Percentiles rank a stretch among this genome's conserved stretches.
Conservation (phyloP, 2,329 filamentous ascomycete species). For the Sclerotinia sclerotiorum region DNA sequence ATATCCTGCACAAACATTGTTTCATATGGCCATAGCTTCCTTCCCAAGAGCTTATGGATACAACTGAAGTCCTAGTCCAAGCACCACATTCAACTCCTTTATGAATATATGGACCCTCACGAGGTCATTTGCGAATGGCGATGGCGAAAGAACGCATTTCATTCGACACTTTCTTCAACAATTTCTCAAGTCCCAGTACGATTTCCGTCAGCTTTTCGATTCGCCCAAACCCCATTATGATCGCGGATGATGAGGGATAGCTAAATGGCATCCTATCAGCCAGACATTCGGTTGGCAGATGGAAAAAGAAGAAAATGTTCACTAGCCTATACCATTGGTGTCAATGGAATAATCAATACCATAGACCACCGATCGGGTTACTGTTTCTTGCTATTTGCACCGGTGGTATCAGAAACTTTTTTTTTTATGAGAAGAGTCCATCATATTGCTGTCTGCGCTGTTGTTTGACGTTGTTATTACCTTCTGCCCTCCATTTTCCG, state of each 20-base stretch:
- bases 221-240: neutral
- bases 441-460: neutral
- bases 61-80: neutral
- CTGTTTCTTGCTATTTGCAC: neutral
- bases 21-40: neutral
- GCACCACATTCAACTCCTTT: too few species aligned
- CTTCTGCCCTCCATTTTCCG: neutral
- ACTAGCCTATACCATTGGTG: neutral
- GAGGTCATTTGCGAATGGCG: neutral
- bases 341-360: neutral
- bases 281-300: neutral
- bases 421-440: neutral
- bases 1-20: too few species aligned
- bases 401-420: neutral
- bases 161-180: too few species aligned
- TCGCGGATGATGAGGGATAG: neutral
- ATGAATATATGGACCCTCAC: neutral
- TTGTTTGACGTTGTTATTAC: neutral
- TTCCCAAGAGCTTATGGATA: neutral
- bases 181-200: neutral
- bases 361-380: neutral
- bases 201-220: neutral
- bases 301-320: neutral
- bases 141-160: neutral
- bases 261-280: neutral